A percentile compares a stretch with the other conserved stretches of the same genome.
Conservation (phyloP, 139 green algal species). For the Dunaliella primolecta region DNA sequence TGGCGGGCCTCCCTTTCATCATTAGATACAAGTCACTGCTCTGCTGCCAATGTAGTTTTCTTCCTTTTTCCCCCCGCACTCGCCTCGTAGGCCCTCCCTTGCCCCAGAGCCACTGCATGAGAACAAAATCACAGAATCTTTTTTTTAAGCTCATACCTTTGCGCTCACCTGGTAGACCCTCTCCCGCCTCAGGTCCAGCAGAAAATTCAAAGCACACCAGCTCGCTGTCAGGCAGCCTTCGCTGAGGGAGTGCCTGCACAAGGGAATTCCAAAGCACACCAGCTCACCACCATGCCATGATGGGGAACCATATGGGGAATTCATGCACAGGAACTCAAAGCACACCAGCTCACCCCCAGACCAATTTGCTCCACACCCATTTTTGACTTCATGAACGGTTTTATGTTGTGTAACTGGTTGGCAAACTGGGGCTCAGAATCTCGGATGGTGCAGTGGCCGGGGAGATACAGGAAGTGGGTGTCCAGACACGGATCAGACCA, state of each 20-base stretch:
- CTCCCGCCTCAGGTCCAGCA: not conserved
- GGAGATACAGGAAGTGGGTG: not conserved
- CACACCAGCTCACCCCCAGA: not conserved
- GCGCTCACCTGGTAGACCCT: not conserved
- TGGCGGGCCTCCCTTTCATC: no score
- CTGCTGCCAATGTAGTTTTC: no score
- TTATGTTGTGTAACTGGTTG: not conserved
- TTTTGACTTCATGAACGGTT: not conserved
- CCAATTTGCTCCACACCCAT: not conserved
- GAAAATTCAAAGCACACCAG: not conserved
- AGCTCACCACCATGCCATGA: no score
- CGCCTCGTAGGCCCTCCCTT: no score
- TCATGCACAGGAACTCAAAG: no score
- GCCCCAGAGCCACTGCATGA: no score
- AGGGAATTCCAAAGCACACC: no score
- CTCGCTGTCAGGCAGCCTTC: not conserved
- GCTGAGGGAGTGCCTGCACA: slow-evolving; percentile 6
- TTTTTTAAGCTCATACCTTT: no score
- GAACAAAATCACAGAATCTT: no score
- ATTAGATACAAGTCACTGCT: no score
- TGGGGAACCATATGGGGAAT: no score
- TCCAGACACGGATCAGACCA: not conserved
- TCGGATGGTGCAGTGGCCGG: not conserved
- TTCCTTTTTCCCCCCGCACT: no score
- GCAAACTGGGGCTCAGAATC: not conserved